A percentile compares a stretch with the other conserved stretches of the same genome.
phyloP scores from a whole-genome alignment of 2,329 filamentous ascomycete genomes.

The Gaeumannomyces tritici region DNA sequence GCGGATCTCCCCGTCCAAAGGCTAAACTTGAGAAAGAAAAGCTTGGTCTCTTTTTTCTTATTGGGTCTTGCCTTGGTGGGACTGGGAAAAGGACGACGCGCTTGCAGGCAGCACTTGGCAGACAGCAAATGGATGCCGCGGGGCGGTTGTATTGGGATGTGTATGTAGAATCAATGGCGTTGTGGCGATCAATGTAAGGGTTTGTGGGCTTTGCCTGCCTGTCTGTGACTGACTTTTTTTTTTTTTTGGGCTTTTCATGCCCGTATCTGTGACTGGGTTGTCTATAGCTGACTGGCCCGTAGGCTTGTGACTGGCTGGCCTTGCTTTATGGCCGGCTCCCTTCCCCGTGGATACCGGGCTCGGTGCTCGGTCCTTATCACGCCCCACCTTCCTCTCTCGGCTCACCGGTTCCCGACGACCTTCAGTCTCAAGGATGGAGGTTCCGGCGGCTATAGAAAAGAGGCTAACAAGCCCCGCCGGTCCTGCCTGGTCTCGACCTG shows the following conservation, averaged over 20 bases:
- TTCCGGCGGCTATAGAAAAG: too few relatives aligned
- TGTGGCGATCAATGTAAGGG: background rate
- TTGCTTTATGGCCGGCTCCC: too few relatives aligned
- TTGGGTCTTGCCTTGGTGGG: background rate
- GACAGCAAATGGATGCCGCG: background rate
- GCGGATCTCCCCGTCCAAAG: background rate
- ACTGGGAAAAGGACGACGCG: background rate
- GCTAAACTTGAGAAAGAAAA: background rate
- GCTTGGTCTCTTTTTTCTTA: background rate
- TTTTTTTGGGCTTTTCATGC: too few relatives aligned
- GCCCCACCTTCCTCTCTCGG: background rate
- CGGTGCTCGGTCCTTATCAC: background rate
- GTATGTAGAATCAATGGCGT: background rate
- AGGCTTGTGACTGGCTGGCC: too few relatives aligned
- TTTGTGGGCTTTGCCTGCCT: too few relatives aligned
- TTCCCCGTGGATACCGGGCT: too few relatives aligned
- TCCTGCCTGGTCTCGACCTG: background rate
- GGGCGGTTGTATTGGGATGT: background rate
- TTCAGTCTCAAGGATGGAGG: too few relatives aligned
- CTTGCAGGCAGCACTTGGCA: background rate
- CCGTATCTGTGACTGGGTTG: too few relatives aligned
- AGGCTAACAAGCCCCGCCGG: too few relatives aligned
- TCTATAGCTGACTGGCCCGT: too few relatives aligned
- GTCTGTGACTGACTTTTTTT: too few relatives aligned
- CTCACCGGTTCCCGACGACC: background rate